phyloP scores from a whole-genome alignment of 331 rosid species.

The Stylosanthes scabra region DNA sequence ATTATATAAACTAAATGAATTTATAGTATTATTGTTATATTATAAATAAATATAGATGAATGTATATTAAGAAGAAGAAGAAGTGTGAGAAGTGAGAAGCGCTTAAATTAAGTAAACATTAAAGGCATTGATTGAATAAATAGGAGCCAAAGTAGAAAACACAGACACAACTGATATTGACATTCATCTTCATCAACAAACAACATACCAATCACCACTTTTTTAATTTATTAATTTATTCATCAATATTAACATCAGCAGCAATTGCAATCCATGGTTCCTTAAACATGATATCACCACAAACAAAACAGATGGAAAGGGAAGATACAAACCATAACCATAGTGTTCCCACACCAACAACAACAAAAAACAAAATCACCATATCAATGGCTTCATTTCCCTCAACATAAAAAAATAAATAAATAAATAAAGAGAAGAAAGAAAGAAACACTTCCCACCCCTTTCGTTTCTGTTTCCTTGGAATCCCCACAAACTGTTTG shows the following conservation, averaged over 20 bases:
- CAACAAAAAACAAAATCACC: constrained; percentile 38
- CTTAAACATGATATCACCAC: constrained; percentile 25
- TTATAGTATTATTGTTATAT: no score
- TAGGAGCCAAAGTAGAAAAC: not conserved
- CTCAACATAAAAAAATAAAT: constrained; percentile 3
- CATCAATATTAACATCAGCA: not conserved
- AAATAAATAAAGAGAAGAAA: no score
- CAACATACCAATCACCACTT: constrained; percentile 28
- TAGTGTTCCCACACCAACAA: constrained; percentile 39
- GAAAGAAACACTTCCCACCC: no score
- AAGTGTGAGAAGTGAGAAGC: no score
- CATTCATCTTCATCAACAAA: constrained; percentile 9
- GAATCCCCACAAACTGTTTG: constrained; percentile 20
- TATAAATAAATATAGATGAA: no score
- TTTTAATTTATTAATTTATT: constrained; percentile 7
- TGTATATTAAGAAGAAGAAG: no score
- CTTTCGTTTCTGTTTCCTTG: constrained; percentile 20
- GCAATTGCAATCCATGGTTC: not conserved
- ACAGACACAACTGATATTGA: constrained; percentile 25
- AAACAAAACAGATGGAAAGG: constrained; percentile 5
- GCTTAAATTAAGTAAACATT: not conserved
- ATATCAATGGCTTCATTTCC: constrained; percentile 5
- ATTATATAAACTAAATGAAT: no score
- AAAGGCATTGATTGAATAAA: not conserved
- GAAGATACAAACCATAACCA: constrained; percentile 26